Evolutionary conservation across 2,329 filamentous ascomycete genomes (phyloP), one percentile per base, ranked within the genome.

Genomic region (Trichoderma hamatum): DNA sequence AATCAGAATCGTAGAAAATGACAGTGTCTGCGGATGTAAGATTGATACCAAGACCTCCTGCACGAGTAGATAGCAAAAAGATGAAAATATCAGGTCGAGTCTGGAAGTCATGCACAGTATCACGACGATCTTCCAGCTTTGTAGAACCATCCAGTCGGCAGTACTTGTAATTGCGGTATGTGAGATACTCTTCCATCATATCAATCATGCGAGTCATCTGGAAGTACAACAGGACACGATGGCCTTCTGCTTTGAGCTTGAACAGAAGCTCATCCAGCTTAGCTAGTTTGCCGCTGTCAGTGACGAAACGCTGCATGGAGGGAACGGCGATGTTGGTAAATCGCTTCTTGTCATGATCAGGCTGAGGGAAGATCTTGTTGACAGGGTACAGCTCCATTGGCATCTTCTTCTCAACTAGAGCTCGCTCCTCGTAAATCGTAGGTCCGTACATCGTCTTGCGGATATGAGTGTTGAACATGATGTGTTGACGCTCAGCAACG

Each of bases 141-240:
- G 96, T 99, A 21, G 94, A 97, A 77, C 96, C 96, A 76, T 99
- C 96, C 55, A 99, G 86, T 70, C 96, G 92, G 76, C 95, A 96
- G 82, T 97, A 99, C 81, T 97, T 97, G 89, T 97, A 98, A 82
- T 98, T 97, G 78, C 96, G 93, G 83, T 98, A 98, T 0, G 96
- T 98, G 70, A 99, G 85, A 75, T 98, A 99, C 81, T 99, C 96
- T 80, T 99, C 96, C 92, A 98, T 98, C 70, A 99, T 84, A 79
- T 99, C 95, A 77, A 99, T 98, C 96, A 99, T 99, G 77, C 93
- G 92, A 4, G 96, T 99, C 96, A 99, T 99, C 84, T 99, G 96
- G 92, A 99, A 99, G 85, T 99, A 99, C 24, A 99, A 84, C 66
- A 99, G 85, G 26, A 99, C 96, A 76, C 96, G 94, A 75, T 99